Evolutionary conservation across 2,329 filamentous ascomycete species (phyloP), one percentile per base, ranked within the genome.

Genomic region (Neocucurbitaria cava): DNA sequence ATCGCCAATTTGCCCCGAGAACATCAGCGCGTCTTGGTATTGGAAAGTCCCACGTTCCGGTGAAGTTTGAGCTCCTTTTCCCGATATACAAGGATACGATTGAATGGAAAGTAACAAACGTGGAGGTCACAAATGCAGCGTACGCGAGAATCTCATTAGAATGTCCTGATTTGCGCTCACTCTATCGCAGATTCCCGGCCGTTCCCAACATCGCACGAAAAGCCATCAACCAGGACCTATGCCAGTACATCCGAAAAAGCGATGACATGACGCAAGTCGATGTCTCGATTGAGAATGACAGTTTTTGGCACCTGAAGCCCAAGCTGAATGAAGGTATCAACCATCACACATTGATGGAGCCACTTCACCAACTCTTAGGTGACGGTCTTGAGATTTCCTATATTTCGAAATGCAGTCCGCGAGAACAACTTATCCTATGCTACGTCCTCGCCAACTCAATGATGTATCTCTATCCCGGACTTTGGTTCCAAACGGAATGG

Each of bases 71-170:
- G 21, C 10, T 46, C 3, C 43, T 46, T 2, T 18, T 46, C 10
- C 43, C 43, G 15, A n/a, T 46, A 6, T 46, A 31, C 43, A 46
- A 46, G 43, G 20, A 46, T 8, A 36, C 18, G 13, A 20, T 46
- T 24, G 31, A 46, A 15, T 46, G 43, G 43, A 46, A 46, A 46
- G 18, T 46, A 36, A 46, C 43, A 6, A 35, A 46, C 26, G 20
- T 46, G 9, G 43, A 46, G 23, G 31, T 46, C 7, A 46, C 36
- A 18, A 38, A 26, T 8, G 17, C 21, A 20, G 10, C 13, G 43
- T 46, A 46, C 24, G 43, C 7, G 9, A 9, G 4, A 9, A 26
- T 17, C 24, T 13, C 8, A 30, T 39, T 21, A 2, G 10, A 39
- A 21, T 23, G 4, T 23, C 2, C 30, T 3, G 10, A 18, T 13